Percentiles rank a stretch among this genome's conserved stretches.
Conservation (phyloP, 106 monocot species). For the Platanthera zijinensis region DNA sequence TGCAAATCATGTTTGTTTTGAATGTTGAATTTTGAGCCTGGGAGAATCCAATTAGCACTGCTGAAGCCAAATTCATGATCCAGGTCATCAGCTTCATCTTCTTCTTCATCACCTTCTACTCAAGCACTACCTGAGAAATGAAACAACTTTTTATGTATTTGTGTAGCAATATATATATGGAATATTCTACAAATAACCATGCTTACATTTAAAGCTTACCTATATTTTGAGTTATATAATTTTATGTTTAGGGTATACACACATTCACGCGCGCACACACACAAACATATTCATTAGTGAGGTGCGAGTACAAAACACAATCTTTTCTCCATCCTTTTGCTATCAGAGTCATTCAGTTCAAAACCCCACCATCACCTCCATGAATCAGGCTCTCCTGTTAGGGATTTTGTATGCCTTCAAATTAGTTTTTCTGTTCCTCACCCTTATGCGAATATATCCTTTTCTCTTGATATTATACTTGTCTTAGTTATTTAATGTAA, state of each 20-base stretch:
- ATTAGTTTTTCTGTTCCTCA: too few species aligned
- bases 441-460: slow-evolving; percentile 99
- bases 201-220: not conserved
- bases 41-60: not conserved
- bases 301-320: too few species aligned
- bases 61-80: slow-evolving; percentile 23
- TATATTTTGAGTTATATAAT: not conserved
- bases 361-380: too few species aligned
- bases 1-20: not conserved
- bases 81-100: slow-evolving; percentile 26
- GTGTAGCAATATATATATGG: not conserved
- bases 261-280: too few species aligned
- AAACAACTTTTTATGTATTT: not conserved
- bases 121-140: slow-evolving; percentile 22
- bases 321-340: too few species aligned
- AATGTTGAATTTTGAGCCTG: not conserved
- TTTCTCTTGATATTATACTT: not conserved
- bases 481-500: not conserved
- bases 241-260: not conserved
- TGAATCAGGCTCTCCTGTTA: too few species aligned
- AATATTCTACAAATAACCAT: not conserved
- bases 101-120: slow-evolving; percentile 44
- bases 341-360: too few species aligned
- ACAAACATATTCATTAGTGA: too few species aligned
- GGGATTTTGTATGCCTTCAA: too few species aligned